Base-by-base conservation (phyloP, 805 yeast genomes). In the Candida cerambycidarum region DNA sequence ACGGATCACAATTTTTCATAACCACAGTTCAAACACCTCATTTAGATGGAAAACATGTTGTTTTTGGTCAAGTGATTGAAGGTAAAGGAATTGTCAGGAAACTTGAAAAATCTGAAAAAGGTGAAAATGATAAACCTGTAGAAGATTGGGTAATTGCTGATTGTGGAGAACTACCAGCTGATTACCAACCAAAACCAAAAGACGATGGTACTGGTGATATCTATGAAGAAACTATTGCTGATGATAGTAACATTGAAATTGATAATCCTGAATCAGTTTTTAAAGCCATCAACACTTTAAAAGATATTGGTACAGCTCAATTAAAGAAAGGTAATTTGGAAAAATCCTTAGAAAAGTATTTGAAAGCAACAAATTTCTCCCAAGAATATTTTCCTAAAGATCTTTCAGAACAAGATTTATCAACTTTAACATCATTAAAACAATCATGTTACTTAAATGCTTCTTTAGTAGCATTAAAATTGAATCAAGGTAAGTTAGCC, bases 1-100 rank as follows among this genome's bases (percentile, higher is more conserved):
- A 93, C 59, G 98, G 98, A 1, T 89, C 97, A 2, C 98, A 92
- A 66, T 93, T 89, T 56, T 92, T 92, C 63, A 82, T 92, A 56
- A 92, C 99, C 19, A 88, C 97, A 2, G 93, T 81, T 2, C 82
- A 89, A 32, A 89, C 97, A 1, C 96, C 98, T 5, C 98, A 92
- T 65, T 77, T 93, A 52, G 92, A 93, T 60, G 95, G 92, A 18
- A 92, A 92, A 63, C 99, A 93, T 62, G 97, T 90, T 40, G 98
- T 93, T 2, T 93, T 93, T 61, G 99, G 99, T 49, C 80, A 85
- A 62, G 89, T 93, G 29, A 65, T 92, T 38, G 61, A 61, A 36
- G 97, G 97, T 31, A 90, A 87, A 61, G 79, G 89, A 6, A 63
- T 88, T 23, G 89, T 87, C 7, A 81, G 96, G 51, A 72, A 76